Evolutionary conservation across 305 asterid species (phyloP), one percentile per base, ranked within the genome.

Genomic region (Solanum chacoense): DNA sequence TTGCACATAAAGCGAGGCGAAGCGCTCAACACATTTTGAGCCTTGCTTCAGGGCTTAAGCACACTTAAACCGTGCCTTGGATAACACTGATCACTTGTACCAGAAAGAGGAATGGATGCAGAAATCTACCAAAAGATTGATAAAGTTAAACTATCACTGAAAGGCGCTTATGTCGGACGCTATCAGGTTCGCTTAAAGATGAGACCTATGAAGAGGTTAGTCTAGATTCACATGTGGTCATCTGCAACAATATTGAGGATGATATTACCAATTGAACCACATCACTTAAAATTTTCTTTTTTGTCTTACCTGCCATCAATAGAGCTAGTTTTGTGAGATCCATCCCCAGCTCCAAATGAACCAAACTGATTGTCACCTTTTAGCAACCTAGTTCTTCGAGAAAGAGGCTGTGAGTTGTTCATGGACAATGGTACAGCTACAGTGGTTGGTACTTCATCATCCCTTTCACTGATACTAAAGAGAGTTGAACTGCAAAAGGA

Each of bases 351-450:
- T 81, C 95, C 95, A 92, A 88, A 85, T 78, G 93, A 83, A 38
- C 94, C 93, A 87, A 90, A 87, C 84, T 91, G 93, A 93, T 92
- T 93, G 85, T 97, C 99, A 85, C 98, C 97, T 93, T 95, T 97
- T 89, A 91, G 90, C 84, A 89, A 92, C 92, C 99, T 95, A 89
- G 99, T 98, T 93, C 99, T 96, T 93, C 99, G 95, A 67, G 99
- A 98, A 84, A 94, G 98, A 88, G 99, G 88, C 89, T 92, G 98
- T 75, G 97, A 90, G 92, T 93, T 94, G 90, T 89, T 94, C 91
- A 90, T 89, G 90, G 98, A 95, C 88, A 93, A 89, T 84, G 94
- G 88, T 90, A 92, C 86, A 88, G 96, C 93, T 45, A 93, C 90
- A 35, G 95, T 90, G 84, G 97, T 94, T 90, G 98, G 98, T 90